These are phyloP conservation scores for Suillus bovinus DNA, from an alignment of 768 basidiomycete genomes.

Conservation along the genomic window DNA sequence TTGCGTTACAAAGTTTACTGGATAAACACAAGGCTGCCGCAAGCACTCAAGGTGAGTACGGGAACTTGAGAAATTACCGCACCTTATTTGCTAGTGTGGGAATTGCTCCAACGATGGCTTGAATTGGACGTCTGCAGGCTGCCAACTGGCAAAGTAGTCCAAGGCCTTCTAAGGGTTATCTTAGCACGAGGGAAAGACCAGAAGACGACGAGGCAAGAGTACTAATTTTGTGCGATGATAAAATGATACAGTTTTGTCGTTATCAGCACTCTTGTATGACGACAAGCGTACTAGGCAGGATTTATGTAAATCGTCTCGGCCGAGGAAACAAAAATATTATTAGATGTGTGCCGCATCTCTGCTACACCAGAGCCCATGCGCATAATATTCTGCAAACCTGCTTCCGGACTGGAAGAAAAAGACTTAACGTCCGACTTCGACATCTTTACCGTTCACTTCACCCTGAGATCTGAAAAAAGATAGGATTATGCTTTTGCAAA, in stretches of 20 bases:
- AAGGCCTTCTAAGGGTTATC: neutral
- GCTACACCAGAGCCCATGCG: neutral
- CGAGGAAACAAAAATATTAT: neutral
- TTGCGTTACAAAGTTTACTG: constrained; percentile 4
- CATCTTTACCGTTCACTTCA: neutral
- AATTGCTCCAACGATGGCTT: neutral
- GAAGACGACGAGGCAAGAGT: neutral
- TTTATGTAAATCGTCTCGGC: neutral
- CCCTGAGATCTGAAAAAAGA: neutral
- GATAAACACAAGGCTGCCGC: constrained; percentile 8
- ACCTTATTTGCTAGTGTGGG: constrained; percentile 2
- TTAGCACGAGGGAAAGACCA: constrained; percentile 2
- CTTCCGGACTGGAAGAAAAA: neutral
- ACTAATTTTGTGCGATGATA: neutral
- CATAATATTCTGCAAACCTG: too few relatives aligned
- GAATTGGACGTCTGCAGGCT: neutral
- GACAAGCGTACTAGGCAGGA: too few relatives aligned
- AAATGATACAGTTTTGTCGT: too few relatives aligned
- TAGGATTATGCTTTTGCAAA: constrained; percentile 3
- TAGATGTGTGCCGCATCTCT: neutral
- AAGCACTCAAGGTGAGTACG: neutral
- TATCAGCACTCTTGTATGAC: neutral
- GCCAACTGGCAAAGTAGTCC: neutral
- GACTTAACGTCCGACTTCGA: neutral
- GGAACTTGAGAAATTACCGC: neutral